phyloP scores from a whole-genome alignment of 2,329 filamentous ascomycete genomes.

The Pseudogymnoascus sp. region DNA sequence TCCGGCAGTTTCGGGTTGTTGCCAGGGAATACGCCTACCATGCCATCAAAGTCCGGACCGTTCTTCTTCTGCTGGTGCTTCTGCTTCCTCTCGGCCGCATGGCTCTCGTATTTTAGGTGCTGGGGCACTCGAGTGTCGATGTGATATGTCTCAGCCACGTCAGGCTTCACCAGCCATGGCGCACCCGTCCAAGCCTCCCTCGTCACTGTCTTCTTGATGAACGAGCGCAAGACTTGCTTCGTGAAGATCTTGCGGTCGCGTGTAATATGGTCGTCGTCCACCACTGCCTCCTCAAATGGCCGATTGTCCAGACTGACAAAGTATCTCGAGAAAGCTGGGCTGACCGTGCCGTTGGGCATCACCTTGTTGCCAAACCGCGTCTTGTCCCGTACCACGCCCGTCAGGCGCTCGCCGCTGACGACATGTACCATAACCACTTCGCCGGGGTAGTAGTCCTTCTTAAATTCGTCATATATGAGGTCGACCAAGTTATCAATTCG shows the following conservation, averaged over 20 bases:
- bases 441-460: conserved; percentile 82
- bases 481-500: conserved; percentile 77
- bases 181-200: conserved; percentile 93
- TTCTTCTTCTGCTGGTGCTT: conserved; percentile 53
- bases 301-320: conserved; percentile 66
- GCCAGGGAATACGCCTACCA: conserved; percentile 28
- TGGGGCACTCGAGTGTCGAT: conserved; percentile 82
- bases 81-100: conserved; percentile 68
- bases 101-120: conserved; percentile 73
- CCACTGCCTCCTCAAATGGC: conserved; percentile 63
- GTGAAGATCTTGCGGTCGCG: conserved; percentile 89
- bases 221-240: conserved; percentile 85
- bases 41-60: conserved; percentile 27
- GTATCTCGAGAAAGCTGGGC: conserved; percentile 68
- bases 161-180: conserved; percentile 87
- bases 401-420: conserved; percentile 57
- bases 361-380: conserved; percentile 60
- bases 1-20: conserved; percentile 54
- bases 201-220: conserved; percentile 90
- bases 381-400: conserved; percentile 77
- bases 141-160: conserved; percentile 73
- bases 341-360: conserved; percentile 59
- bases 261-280: conserved; percentile 73
- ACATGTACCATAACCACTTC: conserved; percentile 72
- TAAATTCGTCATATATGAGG: conserved; percentile 68